Percentiles rank a stretch among this genome's conserved stretches.
phyloP scores from a whole-genome alignment of 495 filamentous ascomycete genomes.

The Aspergillus cristatus region DNA sequence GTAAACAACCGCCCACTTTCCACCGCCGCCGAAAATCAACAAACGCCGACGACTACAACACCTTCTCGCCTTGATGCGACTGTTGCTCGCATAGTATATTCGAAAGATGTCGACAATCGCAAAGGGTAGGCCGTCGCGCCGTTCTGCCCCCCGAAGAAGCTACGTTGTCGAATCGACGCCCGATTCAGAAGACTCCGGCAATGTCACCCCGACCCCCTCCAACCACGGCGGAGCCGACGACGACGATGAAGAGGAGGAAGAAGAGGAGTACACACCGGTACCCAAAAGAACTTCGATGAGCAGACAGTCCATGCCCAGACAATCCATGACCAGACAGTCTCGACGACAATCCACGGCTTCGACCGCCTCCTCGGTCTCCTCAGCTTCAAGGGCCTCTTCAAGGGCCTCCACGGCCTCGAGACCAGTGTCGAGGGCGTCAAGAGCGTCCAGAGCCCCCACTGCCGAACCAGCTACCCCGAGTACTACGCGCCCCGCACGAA shows the following conservation, averaged over 20 bases:
- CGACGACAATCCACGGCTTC: conserved; percentile 51
- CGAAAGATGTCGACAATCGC: conserved; percentile 49
- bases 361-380: too few relatives aligned
- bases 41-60: conserved; percentile 10
- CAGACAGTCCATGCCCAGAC: too few relatives aligned
- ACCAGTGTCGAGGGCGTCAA: too few relatives aligned
- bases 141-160: conserved; percentile 59
- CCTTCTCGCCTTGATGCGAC: conserved; percentile 20
- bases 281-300: conserved; percentile 49
- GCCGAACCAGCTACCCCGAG: conserved; percentile 43
- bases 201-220: conserved; percentile 39
- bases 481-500: conserved; percentile 24
- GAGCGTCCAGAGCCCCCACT: conserved; percentile 51
- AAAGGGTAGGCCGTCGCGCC: conserved; percentile 64
- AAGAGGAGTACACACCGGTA: conserved; percentile 73
- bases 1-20: conserved; percentile 41
- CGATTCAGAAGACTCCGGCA: conserved; percentile 55
- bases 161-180: conserved; percentile 65
- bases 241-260: conserved; percentile 50
- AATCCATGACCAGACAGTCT: conserved; percentile 35
- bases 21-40: conserved; percentile 12
- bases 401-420: too few relatives aligned
- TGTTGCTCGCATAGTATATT: conserved; percentile 9
- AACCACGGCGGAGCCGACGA: conserved; percentile 38
- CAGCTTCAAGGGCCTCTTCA: too few relatives aligned